phyloP scores from a whole-genome alignment of 768 basidiomycete species.

The Lactarius deliciosus region DNA sequence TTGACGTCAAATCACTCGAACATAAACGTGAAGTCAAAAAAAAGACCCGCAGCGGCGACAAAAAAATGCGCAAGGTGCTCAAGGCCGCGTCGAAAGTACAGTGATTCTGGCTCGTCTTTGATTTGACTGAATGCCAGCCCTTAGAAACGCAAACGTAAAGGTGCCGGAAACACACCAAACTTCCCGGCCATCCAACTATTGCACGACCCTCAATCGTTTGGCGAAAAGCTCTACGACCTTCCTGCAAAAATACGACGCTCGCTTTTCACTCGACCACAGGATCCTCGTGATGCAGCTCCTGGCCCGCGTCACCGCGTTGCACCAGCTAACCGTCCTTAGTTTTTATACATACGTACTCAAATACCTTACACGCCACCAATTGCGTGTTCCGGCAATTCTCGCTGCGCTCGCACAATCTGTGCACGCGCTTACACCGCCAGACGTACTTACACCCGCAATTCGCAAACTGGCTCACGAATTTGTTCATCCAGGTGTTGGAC shows the following conservation, averaged over 20 bases:
- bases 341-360: constrained; percentile 97
- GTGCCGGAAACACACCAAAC: constrained; percentile 50
- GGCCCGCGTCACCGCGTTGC: constrained; percentile 87
- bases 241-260: constrained; percentile 83
- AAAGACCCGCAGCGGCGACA: constrained; percentile 81
- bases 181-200: constrained; percentile 92
- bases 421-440: constrained; percentile 93
- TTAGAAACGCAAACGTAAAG: constrained; percentile 40
- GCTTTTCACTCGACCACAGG: constrained; percentile 96
- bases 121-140: constrained; percentile 16
- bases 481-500: constrained; percentile 94
- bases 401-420: constrained; percentile 92
- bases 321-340: constrained; percentile 89
- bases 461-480: constrained; percentile 94
- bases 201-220: constrained; percentile 93
- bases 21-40: constrained; percentile 93
- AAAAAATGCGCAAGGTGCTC: constrained; percentile 71
- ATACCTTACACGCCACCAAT: constrained; percentile 89
- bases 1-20: constrained; percentile 69
- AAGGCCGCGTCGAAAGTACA: constrained; percentile 73
- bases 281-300: constrained; percentile 96
- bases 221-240: constrained; percentile 89
- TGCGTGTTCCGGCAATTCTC: constrained; percentile 89
- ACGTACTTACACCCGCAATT: constrained; percentile 84
- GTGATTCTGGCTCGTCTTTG: not conserved